phyloP scores from a whole-genome alignment of 2,329 filamentous ascomycete species.

The Curvularia sp. region DNA sequence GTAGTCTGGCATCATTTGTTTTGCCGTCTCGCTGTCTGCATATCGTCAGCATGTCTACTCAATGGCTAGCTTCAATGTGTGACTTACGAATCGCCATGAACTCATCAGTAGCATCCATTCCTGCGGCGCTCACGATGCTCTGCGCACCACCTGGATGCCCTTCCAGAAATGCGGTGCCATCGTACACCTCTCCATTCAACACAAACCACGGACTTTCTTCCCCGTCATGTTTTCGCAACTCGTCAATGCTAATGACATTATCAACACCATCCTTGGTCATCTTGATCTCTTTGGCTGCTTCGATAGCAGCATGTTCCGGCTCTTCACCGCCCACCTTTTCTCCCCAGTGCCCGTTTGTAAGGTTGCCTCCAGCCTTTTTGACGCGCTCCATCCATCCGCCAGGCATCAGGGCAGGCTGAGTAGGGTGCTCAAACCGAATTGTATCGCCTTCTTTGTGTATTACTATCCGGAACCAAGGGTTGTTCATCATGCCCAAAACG shows the following conservation, averaged over 20 bases:
- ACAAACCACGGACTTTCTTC: slow-evolving; percentile 83
- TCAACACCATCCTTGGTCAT: slow-evolving; percentile 76
- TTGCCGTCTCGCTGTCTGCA: slow-evolving; percentile 87
- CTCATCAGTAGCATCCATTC: slow-evolving; percentile 82
- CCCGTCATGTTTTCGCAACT: slow-evolving; percentile 71
- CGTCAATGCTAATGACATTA: slow-evolving; percentile 70
- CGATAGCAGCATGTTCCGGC: slow-evolving; percentile 51
- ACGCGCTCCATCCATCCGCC: slow-evolving; percentile 95
- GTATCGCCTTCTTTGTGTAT: slow-evolving; percentile 71
- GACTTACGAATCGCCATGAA: slow-evolving; percentile 87
- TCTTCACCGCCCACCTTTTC: slow-evolving; percentile 67
- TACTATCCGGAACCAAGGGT: slow-evolving; percentile 86
- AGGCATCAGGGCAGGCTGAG: slow-evolving; percentile 75
- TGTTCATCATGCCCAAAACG: slow-evolving; percentile 97
- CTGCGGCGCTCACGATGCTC: slow-evolving; percentile 84
- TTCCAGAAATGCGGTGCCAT: slow-evolving; percentile 80
- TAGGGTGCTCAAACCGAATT: slow-evolving; percentile 85
- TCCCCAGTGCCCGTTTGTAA: slow-evolving; percentile 85
- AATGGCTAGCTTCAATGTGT: no score
- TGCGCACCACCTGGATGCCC: slow-evolving; percentile 85
- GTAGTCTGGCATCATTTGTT: slow-evolving; percentile 84
- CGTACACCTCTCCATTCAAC: slow-evolving; percentile 85
- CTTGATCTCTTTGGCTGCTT: slow-evolving; percentile 69
- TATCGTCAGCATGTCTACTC: slow-evolving; percentile 31
- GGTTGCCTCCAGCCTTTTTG: slow-evolving; percentile 80